Evolutionary conservation across 345 rosid genomes (phyloP).

Genomic region (Salix brachista): DNA sequence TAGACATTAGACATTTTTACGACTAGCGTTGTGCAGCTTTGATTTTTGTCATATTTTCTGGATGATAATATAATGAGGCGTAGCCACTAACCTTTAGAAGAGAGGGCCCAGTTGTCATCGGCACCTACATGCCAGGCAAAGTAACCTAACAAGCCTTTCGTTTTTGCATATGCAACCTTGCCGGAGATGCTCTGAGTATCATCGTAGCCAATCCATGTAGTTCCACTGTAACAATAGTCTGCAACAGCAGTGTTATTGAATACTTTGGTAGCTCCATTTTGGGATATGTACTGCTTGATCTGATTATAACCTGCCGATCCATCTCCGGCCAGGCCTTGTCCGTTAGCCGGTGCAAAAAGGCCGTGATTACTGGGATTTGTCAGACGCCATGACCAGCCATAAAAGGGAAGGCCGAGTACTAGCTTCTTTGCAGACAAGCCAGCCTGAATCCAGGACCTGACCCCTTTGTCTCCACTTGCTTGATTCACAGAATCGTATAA

Average conservation of each 20-base stretch:
- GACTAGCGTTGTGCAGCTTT: too few relatives aligned
- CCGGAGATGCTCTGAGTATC: conserved; percentile 14
- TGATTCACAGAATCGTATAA: conserved; percentile 13
- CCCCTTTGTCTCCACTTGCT: conserved; percentile 13
- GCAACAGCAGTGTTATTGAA: conserved; percentile 10
- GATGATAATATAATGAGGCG: too few relatives aligned
- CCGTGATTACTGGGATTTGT: conserved; percentile 15
- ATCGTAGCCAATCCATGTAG: conserved; percentile 25
- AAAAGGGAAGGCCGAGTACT: conserved; percentile 23
- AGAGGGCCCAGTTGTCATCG: conserved; percentile 18
- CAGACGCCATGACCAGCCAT: conserved; percentile 25
- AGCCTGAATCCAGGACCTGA: conserved; percentile 16
- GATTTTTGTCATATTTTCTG: too few relatives aligned
- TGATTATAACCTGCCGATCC: conserved; percentile 5
- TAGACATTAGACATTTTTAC: too few relatives aligned
- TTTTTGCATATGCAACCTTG: conserved; percentile 22
- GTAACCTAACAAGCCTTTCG: conserved; percentile 22
- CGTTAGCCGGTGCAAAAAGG: conserved; percentile 15
- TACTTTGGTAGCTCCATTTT: conserved; percentile 1
- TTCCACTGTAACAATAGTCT: conserved; percentile 18
- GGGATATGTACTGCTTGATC: conserved; percentile 12
- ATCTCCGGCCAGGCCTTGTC: conserved; percentile 6
- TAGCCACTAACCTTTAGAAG: conserved; percentile 9
- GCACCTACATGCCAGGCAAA: conserved; percentile 29
- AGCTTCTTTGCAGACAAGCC: conserved; percentile 17